phyloP scores from a whole-genome alignment of 140 eudicot species.

The Oenanthe javanica region DNA sequence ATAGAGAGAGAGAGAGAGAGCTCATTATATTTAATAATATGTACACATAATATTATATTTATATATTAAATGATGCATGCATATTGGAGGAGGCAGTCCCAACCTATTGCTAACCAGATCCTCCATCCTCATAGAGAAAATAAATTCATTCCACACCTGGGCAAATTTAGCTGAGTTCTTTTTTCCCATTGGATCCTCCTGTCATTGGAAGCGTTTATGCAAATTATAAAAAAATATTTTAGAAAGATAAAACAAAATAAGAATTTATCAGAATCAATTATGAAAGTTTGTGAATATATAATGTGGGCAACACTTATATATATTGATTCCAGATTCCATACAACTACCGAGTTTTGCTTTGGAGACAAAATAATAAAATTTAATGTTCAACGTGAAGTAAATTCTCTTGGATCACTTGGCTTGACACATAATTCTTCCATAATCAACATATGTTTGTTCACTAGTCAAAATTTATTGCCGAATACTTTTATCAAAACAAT shows the following conservation, averaged over 20 bases:
- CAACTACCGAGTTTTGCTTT: background rate
- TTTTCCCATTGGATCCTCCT: conserved; percentile 53
- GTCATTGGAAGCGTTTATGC: conserved; percentile 19
- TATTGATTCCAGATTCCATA: background rate
- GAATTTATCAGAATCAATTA: background rate
- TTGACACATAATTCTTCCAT: background rate
- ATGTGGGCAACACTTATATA: background rate
- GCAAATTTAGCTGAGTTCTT: conserved; percentile 84
- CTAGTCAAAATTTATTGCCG: background rate
- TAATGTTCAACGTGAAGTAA: background rate
- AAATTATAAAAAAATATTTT: conserved; percentile 8
- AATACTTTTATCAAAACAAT: background rate
- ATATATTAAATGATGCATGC: conserved; percentile 2
- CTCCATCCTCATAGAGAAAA: conserved; percentile 77
- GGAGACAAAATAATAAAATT: background rate
- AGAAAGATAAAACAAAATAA: background rate
- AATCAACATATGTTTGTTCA: background rate
- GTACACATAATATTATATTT: background rate
- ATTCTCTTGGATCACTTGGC: background rate
- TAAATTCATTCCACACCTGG: conserved; percentile 98
- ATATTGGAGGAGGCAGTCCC: conserved; percentile 15
- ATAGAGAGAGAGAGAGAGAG: background rate
- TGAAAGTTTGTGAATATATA: background rate
- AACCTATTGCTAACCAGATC: conserved; percentile 91
- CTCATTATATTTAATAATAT: background rate